Conservation (phyloP, 305 asterid genomes). For the Andrographis paniculata region DNA sequence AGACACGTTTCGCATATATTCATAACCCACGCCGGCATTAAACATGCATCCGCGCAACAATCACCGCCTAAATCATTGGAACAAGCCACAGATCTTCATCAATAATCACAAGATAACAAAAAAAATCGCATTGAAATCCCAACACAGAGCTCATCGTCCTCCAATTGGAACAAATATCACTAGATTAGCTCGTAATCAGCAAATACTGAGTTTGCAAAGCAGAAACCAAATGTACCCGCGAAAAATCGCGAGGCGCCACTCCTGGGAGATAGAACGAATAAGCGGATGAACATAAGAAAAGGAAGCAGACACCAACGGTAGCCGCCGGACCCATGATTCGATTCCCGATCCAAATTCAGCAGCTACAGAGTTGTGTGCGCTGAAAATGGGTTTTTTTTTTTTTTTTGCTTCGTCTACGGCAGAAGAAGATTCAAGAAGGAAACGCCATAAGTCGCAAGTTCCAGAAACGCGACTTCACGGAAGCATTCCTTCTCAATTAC, state of each 20-base stretch:
- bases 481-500: too few relatives aligned
- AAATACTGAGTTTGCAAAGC: background rate
- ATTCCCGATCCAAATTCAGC: background rate
- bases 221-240: background rate
- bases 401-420: too few relatives aligned
- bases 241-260: slow-evolving; percentile 8
- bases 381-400: too few relatives aligned
- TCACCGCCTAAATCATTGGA: background rate
- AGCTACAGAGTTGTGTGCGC: background rate
- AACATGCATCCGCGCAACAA: background rate
- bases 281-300: background rate
- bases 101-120: background rate
- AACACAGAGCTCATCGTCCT: background rate
- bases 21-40: background rate
- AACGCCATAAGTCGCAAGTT: too few relatives aligned
- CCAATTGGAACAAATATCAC: background rate
- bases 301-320: background rate
- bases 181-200: background rate
- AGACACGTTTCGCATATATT: background rate
- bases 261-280: slow-evolving; percentile 7
- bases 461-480: too few relatives aligned
- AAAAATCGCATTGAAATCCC: background rate
- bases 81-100: background rate
- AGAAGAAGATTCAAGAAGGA: too few relatives aligned
- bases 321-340: background rate